Conservation (phyloP, 2,329 filamentous ascomycete genomes). For the Aspergillus phoenicis region DNA sequence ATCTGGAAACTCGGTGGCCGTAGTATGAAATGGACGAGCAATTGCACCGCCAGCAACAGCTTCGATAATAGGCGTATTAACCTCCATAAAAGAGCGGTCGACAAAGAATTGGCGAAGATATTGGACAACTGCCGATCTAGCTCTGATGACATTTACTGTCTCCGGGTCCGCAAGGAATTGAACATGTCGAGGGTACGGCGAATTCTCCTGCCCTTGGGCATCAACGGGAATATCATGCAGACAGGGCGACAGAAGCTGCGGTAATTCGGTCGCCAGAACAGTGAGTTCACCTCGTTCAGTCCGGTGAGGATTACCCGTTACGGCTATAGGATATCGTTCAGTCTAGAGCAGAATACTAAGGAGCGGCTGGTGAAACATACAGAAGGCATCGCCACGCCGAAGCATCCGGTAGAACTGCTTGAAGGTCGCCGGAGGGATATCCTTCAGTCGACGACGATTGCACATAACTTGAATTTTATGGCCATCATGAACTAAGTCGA, state of each 20-base stretch:
- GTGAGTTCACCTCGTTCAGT: slow-evolving; percentile 77
- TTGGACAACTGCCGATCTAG: slow-evolving; percentile 74
- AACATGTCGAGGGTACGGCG: slow-evolving; percentile 76
- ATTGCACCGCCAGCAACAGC: slow-evolving; percentile 82
- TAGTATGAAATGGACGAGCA: slow-evolving; percentile 82
- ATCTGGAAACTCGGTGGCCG: slow-evolving; percentile 72
- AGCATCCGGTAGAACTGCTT: slow-evolving; percentile 67
- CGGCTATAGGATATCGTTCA: slow-evolving; percentile 50
- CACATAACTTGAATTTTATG: slow-evolving; percentile 75
- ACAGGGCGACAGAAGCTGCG: slow-evolving; percentile 73
- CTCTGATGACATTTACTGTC: slow-evolving; percentile 68
- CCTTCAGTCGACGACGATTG: slow-evolving; percentile 57
- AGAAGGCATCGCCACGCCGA: slow-evolving; percentile 80
- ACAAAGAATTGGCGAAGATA: slow-evolving; percentile 74
- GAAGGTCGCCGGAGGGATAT: slow-evolving; percentile 48
- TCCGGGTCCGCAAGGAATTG: slow-evolving; percentile 78
- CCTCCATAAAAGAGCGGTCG: slow-evolving; percentile 74
- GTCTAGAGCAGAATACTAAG: slow-evolving; percentile 13
- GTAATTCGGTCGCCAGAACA: slow-evolving; percentile 67
- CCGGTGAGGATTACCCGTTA: slow-evolving; percentile 69
- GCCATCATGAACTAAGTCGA: slow-evolving; percentile 76
- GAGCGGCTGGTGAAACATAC: slow-evolving; percentile 54
- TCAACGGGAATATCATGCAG: slow-evolving; percentile 76
- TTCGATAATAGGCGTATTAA: slow-evolving; percentile 86
- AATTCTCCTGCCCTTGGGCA: slow-evolving; percentile 70